Base-by-base conservation (phyloP, 2,329 filamentous ascomycete species). In the Trichoderma asperellum region DNA sequence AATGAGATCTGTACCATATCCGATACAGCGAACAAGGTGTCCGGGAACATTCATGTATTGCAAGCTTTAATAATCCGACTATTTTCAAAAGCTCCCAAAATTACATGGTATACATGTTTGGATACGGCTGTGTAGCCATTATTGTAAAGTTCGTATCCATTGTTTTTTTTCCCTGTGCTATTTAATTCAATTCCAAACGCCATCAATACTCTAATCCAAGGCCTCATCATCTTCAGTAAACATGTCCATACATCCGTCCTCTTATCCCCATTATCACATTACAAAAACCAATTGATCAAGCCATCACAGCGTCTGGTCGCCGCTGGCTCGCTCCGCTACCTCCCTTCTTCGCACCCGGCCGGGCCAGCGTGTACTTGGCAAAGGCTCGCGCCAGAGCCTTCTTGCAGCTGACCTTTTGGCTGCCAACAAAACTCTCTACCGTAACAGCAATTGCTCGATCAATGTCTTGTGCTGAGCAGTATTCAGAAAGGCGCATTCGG, bases 401-500 rank as follows among this genome's bases (percentile, higher is more conserved):
- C 87, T 98, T 99, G 83, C 93, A 96, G 83, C 93, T 97, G 76
- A 98, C 89, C 84, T 99, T 99, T 80, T 99, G 96, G 75, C 92
- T 96, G 71, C 92, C 93, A 55, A 99, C 93, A 77, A 99, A 99
- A 68, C 92, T 96, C 73, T 98, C 94, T 2, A 99, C 93, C 0
- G 96, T 97, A 7, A 99, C 96, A 16, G 94, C 93, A 76, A 99
- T 99, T 69, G 96, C 96, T 55, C 96, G 93, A 81, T 99, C 96
- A 75, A 99, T 97, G 77, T 99, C 96, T 70, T 92, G 88, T 1
- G 92, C 83, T 6, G 91, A 91, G 81, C 95, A 97, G 83, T 97
- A 98, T 74, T 99, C 96, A 0, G 92, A 96, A n/a, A 99, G 85
- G 16, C 96, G 91, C 96, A 99, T 99, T 77, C 97, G 95, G 81